A percentile compares a stretch with the other conserved stretches of the same genome.
These are phyloP conservation scores for Hyphopichia khmerensis DNA, from an alignment of 1,139 yeast species.

Conservation along the genomic window DNA sequence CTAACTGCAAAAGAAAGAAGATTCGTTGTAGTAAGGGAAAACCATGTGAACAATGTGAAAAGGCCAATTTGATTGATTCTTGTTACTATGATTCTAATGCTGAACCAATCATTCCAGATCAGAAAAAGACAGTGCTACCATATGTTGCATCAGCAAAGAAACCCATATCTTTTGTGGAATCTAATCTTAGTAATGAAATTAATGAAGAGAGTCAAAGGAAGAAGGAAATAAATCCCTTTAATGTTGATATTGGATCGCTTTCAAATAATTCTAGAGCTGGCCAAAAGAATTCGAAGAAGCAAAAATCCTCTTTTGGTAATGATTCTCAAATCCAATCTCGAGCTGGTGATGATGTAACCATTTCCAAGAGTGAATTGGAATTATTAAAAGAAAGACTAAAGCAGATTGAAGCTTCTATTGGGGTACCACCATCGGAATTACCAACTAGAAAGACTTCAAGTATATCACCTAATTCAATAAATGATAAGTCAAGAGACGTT, in stretches of 20 bases:
- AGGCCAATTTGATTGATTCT: slow-evolving; percentile 16
- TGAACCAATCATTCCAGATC: not conserved
- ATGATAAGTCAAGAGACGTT: not conserved
- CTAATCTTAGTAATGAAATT: not conserved
- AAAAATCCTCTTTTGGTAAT: not conserved
- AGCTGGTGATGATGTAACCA: slow-evolving; percentile 9
- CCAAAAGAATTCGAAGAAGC: not conserved
- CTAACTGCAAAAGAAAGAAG: slow-evolving; percentile 34
- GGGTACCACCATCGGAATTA: not conserved
- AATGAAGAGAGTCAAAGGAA: not conserved
- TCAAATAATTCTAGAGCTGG: too few species aligned
- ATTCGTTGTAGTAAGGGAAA: slow-evolving; percentile 35
- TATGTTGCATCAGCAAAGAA: slow-evolving; percentile 25
- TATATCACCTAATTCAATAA: not conserved
- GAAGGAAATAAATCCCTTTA: too few species aligned
- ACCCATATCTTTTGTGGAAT: slow-evolving; percentile 16
- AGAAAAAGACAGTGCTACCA: slow-evolving; percentile 11
- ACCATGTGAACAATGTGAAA: slow-evolving; percentile 39
- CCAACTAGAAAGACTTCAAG: not conserved
- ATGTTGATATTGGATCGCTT: too few species aligned
- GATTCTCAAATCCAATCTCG: not conserved
- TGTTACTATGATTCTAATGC: slow-evolving; percentile 28
- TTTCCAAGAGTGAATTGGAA: slow-evolving; percentile 21
- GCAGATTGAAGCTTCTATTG: slow-evolving; percentile 17
- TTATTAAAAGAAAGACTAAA: slow-evolving; percentile 24